A percentile compares a stretch with the other conserved stretches of the same genome.
Evolutionary conservation across 768 basidiomycete species (phyloP).

Genomic region (Mycena crocata): DNA sequence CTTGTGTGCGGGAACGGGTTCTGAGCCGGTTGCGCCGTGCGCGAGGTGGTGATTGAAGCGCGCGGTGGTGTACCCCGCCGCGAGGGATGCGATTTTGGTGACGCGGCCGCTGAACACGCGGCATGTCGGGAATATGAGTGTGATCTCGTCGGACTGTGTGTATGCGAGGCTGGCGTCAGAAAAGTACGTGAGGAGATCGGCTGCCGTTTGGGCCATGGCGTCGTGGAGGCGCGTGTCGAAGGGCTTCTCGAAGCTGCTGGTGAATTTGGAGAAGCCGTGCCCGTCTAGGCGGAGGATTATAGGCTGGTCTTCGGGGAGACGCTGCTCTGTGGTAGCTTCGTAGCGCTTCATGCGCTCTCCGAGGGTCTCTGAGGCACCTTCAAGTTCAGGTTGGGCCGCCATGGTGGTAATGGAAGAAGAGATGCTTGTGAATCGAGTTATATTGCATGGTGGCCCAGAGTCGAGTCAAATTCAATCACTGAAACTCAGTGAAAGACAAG

Average conservation of each 20-base stretch:
- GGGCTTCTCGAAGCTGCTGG: constrained; percentile 31
- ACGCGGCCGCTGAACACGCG: constrained; percentile 30
- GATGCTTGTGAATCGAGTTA: too few species aligned
- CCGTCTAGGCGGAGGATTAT: constrained; percentile 28
- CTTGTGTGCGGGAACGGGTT: constrained; percentile 16
- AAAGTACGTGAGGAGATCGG: constrained; percentile 26
- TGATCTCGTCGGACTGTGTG: constrained; percentile 34
- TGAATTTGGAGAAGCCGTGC: constrained; percentile 32
- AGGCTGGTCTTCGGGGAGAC: constrained; percentile 24
- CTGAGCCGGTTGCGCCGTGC: background rate
- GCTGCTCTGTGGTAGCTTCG: constrained; percentile 26
- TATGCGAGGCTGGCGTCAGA: constrained; percentile 30
- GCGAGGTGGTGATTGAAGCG: constrained; percentile 32
- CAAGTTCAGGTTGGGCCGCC: too few species aligned
- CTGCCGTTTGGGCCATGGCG: constrained; percentile 25
- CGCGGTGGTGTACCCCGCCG: constrained; percentile 24
- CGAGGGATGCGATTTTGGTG: constrained; percentile 25
- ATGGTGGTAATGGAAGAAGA: too few species aligned
- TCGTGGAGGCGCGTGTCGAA: constrained; percentile 30
- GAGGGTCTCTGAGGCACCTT: constrained; percentile 1
- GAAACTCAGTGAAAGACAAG: too few species aligned
- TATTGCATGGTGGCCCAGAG: too few species aligned
- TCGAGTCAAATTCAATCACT: too few species aligned
- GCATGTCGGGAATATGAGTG: constrained; percentile 23
- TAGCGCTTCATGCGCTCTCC: constrained; percentile 30